phyloP scores from a whole-genome alignment of 768 basidiomycete species.

The Atractiella rhizophila region DNA sequence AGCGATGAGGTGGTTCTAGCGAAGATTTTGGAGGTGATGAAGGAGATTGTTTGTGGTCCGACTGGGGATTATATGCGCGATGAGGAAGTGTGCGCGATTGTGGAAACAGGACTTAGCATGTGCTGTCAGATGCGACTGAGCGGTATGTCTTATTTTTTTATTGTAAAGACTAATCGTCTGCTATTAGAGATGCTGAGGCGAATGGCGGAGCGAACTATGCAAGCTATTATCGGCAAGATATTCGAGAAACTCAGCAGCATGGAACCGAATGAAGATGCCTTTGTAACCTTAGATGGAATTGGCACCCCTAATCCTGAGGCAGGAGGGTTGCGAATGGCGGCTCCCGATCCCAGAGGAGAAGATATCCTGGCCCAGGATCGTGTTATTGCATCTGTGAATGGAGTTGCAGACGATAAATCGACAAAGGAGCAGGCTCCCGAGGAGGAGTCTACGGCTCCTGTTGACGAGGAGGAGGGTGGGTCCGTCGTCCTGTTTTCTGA shows the following conservation, averaged over 20 bases:
- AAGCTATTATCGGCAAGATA: constrained; percentile 54
- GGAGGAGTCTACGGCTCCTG: too few relatives aligned
- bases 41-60: too few relatives aligned
- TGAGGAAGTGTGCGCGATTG: constrained; percentile 87
- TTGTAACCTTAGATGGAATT: background rate
- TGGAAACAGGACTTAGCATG: constrained; percentile 88
- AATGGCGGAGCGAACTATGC: constrained; percentile 70
- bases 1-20: constrained; percentile 87
- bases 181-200: constrained; percentile 52
- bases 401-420: constrained; percentile 18
- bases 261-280: constrained; percentile 2
- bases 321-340: background rate
- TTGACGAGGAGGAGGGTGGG: too few relatives aligned
- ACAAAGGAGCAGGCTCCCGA: constrained; percentile 1
- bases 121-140: constrained; percentile 92
- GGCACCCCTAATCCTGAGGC: background rate
- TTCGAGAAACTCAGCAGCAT: constrained; percentile 36
- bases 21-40: constrained; percentile 52
- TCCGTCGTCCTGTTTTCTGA: too few relatives aligned
- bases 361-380: background rate
- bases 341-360: background rate
- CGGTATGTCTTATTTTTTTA: constrained; percentile 32
- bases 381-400: too few relatives aligned
- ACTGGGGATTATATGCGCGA: constrained; percentile 49
- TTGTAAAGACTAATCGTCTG: constrained; percentile 2